Evolutionary conservation across 2,329 filamentous ascomycete species (phyloP).

Genomic region (Ophiostoma ips): DNA sequence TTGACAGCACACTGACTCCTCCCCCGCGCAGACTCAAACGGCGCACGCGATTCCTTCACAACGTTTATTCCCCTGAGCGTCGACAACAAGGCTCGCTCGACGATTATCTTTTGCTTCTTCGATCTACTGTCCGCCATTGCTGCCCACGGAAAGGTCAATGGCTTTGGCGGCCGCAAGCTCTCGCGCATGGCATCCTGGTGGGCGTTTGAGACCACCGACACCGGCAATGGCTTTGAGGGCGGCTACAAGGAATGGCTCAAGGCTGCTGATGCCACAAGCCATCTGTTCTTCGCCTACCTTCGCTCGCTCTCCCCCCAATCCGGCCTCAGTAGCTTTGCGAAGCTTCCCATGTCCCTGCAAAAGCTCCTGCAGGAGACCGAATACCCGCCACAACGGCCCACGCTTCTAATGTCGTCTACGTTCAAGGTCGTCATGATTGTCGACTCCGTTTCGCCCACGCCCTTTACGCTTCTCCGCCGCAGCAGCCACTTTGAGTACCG

Average conservation of each 20-base stretch:
- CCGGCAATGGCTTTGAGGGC: constrained; percentile 81
- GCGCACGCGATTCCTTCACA: constrained; percentile 85
- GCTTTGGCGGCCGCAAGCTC: constrained; percentile 81
- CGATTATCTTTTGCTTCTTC: constrained; percentile 94
- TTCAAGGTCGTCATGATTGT: constrained; percentile 95
- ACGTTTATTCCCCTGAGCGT: constrained; percentile 93
- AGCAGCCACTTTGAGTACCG: constrained; percentile 93
- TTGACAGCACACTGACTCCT: not conserved
- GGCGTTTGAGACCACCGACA: constrained; percentile 87
- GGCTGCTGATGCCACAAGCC: constrained; percentile 91
- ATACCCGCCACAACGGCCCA: constrained; percentile 73
- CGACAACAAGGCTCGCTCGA: constrained; percentile 69
- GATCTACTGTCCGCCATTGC: constrained; percentile 83
- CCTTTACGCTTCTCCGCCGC: constrained; percentile 77
- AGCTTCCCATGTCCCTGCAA: constrained; percentile 80
- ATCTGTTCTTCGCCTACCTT: constrained; percentile 95
- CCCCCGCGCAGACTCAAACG: constrained; percentile 74
- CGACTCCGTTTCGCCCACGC: constrained; percentile 84
- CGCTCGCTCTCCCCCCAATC: constrained; percentile 77
- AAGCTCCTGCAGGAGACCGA: constrained; percentile 83
- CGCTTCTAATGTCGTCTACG: constrained; percentile 63
- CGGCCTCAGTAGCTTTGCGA: constrained; percentile 63
- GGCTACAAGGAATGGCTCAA: constrained; percentile 81
- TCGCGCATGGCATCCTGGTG: constrained; percentile 96
- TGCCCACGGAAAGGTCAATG: constrained; percentile 85